phyloP scores from a whole-genome alignment of 2,329 filamentous ascomycete species.

The Trichophyton benhamiae region DNA sequence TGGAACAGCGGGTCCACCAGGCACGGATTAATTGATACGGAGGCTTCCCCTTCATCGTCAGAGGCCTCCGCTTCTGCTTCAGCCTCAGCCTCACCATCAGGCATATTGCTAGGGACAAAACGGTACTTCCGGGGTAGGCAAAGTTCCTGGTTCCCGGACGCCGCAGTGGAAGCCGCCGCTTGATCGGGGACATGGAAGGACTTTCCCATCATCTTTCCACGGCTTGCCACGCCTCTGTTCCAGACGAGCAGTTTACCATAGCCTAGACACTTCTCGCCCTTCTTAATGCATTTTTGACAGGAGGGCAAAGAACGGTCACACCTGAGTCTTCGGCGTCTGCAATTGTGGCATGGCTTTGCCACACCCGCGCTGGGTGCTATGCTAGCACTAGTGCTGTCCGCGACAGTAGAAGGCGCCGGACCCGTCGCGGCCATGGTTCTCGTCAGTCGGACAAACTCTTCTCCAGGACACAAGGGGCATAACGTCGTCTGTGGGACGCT shows the following conservation, averaged over 20 bases:
- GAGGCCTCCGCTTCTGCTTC: too few species aligned
- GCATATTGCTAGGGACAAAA: not conserved
- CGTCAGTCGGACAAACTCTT: not conserved
- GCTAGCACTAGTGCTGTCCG: not conserved
- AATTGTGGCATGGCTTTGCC: slow-evolving; percentile 27
- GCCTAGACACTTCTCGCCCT: slow-evolving; percentile 33
- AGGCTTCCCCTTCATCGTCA: too few species aligned
- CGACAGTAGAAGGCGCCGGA: not conserved
- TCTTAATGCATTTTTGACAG: slow-evolving; percentile 32
- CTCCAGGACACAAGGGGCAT: not conserved
- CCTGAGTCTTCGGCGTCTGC: slow-evolving; percentile 33
- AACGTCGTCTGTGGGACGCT: not conserved
- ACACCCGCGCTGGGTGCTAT: not conserved
- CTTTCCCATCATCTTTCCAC: slow-evolving; percentile 42
- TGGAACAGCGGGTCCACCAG: slow-evolving; percentile 35
- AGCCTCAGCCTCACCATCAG: not conserved
- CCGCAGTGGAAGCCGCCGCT: not conserved
- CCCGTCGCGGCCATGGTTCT: not conserved
- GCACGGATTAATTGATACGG: not conserved
- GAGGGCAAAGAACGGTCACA: slow-evolving; percentile 33
- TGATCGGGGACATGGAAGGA: slow-evolving; percentile 30
- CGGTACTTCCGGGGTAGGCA: not conserved
- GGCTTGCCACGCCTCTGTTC: slow-evolving; percentile 34
- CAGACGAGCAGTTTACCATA: slow-evolving; percentile 33
- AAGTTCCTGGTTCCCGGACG: not conserved